Conservation (phyloP, 805 yeast genomes). For the Metschnikowia rubicola region DNA sequence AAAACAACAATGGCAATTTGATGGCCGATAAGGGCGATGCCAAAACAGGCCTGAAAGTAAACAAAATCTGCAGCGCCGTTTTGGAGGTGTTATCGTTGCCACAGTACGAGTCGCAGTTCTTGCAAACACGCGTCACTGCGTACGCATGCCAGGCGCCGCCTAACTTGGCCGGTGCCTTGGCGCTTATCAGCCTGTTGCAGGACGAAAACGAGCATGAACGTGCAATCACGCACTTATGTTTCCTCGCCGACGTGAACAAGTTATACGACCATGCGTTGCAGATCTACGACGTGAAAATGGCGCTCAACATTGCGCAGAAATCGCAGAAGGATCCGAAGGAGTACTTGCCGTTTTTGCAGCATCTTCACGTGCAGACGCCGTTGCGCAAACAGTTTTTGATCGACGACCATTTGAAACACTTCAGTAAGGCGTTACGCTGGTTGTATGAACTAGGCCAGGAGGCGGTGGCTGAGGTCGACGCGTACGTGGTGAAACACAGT, state of each 20-base stretch:
- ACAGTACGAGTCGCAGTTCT: slow-evolving; percentile 51
- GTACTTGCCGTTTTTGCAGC: slow-evolving; percentile 86
- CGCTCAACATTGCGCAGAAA: slow-evolving; percentile 86
- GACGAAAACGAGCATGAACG: slow-evolving; percentile 47
- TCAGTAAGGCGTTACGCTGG: slow-evolving; percentile 65
- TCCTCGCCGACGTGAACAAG: slow-evolving; percentile 82
- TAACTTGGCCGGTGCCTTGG: slow-evolving; percentile 70
- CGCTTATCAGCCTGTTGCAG: slow-evolving; percentile 52
- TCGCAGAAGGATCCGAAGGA: slow-evolving; percentile 98
- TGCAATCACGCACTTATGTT: slow-evolving; percentile 79
- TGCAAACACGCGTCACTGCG: slow-evolving; percentile 83
- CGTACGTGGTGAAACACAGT: slow-evolving; percentile 65
- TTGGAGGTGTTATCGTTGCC: slow-evolving; percentile 53
- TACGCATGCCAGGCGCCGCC: slow-evolving; percentile 92
- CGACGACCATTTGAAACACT: slow-evolving; percentile 71
- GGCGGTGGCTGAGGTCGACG: slow-evolving; percentile 51
- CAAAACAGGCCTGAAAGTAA: slow-evolving; percentile 51
- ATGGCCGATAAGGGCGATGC: slow-evolving; percentile 15
- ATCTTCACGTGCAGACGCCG: slow-evolving; percentile 63
- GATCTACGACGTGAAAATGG: slow-evolving; percentile 73
- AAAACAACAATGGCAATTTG: background rate
- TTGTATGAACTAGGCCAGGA: slow-evolving; percentile 47
- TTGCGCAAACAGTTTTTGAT: slow-evolving; percentile 69
- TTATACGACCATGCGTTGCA: slow-evolving; percentile 79
- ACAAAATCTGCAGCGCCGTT: slow-evolving; percentile 71